Base-by-base conservation (phyloP, 257 asterid genomes). In the Gentiana macrophylla region DNA sequence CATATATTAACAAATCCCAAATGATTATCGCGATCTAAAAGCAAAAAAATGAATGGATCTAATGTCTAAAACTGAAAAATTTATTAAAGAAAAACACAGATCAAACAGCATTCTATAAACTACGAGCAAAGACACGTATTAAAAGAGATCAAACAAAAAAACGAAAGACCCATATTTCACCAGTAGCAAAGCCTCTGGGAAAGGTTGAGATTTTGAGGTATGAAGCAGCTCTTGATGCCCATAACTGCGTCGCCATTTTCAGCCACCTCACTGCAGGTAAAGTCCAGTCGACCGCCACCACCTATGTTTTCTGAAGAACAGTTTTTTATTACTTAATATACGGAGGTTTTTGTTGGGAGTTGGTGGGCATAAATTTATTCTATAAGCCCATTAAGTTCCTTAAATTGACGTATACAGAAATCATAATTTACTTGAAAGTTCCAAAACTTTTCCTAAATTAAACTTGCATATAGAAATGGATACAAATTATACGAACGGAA, bases 161-260 rank as follows among this genome's bases (percentile, higher is more conserved):
- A 5, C 47, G 1, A 35, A 37, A 43, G 45, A 35, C 54, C 57
- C 34, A 49, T 8, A 15, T 15, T 61, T 55, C 70, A 86, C 96
- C 96, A 58, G 96, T 84, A 59, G 95, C 95, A 57, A 86, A 86
- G 59, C 87, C 94, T 72, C 96, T 74, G 75, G 64, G 68, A 58
- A 76, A 83, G 61, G 68, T 73, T 41, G 92, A 82, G 92, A 90
- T 82, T 94, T 72, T 79, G 32, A 90, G 81, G 70, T 65, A 79
- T 1, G 95, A 82, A 84, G 96, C 98, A 63, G 82, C 83, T 67
- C 67, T 82, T 5, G 79, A 70, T 44, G 94, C 96, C 95, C 94
- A 91, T 72, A 82, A 67, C 65, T 70, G 70, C 11, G 95, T 73
- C 53, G 98, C 95, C 96, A 91, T 91, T 38, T 44, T 59, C 24